Percentiles rank a stretch among this genome's conserved stretches.
Conservation (phyloP, 2,329 filamentous ascomycete genomes). For the Tricladium varicosporioides region DNA sequence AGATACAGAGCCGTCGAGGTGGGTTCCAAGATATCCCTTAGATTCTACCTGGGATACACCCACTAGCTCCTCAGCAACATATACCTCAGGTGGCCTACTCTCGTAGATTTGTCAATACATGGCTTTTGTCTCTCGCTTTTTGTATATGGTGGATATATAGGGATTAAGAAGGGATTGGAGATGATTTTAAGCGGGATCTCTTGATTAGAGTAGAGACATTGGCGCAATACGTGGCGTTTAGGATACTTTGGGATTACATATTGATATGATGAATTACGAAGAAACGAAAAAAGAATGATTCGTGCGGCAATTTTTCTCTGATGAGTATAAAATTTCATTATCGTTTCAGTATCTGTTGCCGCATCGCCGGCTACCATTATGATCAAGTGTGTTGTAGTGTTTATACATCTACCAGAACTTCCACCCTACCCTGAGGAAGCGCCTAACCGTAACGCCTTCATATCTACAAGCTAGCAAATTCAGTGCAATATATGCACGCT, state of each 20-base stretch:
- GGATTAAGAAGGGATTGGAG: too few species aligned
- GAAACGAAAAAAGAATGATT: too few species aligned
- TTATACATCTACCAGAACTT: neutral
- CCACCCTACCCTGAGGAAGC: neutral
- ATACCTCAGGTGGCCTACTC: too few species aligned
- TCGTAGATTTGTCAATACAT: too few species aligned
- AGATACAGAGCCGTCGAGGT: neutral
- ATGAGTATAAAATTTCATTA: too few species aligned
- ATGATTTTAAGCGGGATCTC: too few species aligned
- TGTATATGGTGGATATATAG: neutral
- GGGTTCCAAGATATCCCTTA: too few species aligned
- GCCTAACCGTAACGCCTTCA: neutral
- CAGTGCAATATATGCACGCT: constrained; percentile 5
- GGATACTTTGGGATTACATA: neutral
- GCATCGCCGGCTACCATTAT: neutral
- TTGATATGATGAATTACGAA: neutral
- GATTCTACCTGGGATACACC: too few species aligned
- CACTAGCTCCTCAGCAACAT: too few species aligned
- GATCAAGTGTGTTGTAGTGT: neutral
- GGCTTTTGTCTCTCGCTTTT: too few species aligned
- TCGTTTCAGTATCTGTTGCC: too few species aligned
- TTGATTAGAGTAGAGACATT: neutral
- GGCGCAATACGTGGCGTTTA: neutral
- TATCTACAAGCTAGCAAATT: constrained; percentile 4
- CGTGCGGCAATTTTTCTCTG: too few species aligned